Conservation (phyloP, 1,284 basidiomycete species). For the Irpex sp. region DNA sequence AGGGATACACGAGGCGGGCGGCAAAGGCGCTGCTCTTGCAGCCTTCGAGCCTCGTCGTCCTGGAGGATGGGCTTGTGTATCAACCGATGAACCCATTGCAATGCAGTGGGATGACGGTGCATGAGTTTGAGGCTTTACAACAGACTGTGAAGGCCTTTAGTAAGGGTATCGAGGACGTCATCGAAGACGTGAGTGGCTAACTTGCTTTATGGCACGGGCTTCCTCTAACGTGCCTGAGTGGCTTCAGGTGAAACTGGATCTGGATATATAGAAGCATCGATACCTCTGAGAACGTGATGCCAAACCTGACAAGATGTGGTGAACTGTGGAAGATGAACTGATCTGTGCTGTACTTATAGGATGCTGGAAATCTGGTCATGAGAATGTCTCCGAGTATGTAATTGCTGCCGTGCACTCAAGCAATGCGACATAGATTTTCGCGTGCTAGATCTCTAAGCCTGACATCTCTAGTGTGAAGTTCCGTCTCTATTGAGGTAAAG, state of each 20-base stretch:
- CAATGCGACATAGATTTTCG: too few relatives aligned
- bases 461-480: too few relatives aligned
- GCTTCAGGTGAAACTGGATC: neutral
- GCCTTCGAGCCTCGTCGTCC: constrained; percentile 1
- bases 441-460: too few relatives aligned
- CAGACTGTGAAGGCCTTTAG: constrained; percentile 2
- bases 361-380: too few relatives aligned
- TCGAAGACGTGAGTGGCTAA: constrained; percentile 2
- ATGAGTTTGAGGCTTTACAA: constrained; percentile 5
- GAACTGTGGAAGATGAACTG: too few relatives aligned
- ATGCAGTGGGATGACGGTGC: neutral
- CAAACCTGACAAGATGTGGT: too few relatives aligned
- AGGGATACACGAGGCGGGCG: neutral
- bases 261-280: neutral
- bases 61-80: neutral
- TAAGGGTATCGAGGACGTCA: constrained; percentile 5
- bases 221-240: neutral
- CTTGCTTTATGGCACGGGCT: neutral
- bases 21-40: neutral
- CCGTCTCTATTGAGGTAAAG: too few relatives aligned
- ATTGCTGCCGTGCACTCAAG: too few relatives aligned
- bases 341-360: too few relatives aligned
- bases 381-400: too few relatives aligned
- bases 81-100: neutral
- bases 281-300: too few relatives aligned